Evolutionary conservation across 2,329 filamentous ascomycete genomes (phyloP).

Genomic region (Claviceps sp.): DNA sequence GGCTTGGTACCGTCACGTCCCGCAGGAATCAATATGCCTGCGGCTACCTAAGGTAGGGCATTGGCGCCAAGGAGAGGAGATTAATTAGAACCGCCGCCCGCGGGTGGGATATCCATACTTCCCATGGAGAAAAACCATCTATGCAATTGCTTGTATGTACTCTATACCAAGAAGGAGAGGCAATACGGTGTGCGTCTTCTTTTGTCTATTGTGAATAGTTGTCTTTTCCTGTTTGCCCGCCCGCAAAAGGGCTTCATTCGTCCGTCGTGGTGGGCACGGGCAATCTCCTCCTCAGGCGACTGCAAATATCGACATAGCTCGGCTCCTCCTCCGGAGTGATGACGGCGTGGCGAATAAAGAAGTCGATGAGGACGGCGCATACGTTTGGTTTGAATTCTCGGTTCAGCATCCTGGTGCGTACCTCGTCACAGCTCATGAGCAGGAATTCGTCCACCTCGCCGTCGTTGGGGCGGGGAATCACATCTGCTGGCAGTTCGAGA

Average conservation of each 20-base stretch:
- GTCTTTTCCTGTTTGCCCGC: no score
- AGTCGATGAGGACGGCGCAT: conserved; percentile 64
- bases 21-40: no score
- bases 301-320: conserved; percentile 55
- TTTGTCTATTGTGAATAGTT: no score
- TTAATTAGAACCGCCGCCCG: no score
- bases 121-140: no score
- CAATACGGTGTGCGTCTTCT: no score
- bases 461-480: conserved; percentile 55
- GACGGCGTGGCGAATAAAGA: conserved; percentile 64
- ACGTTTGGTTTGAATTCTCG: conserved; percentile 81
- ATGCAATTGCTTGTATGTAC: no score
- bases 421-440: conserved; percentile 46
- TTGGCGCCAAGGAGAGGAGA: no score
- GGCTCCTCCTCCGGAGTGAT: conserved; percentile 59
- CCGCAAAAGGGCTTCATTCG: not conserved
- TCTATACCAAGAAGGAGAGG: no score
- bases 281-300: conserved; percentile 28
- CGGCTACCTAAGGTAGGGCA: no score
- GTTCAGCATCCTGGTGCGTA: conserved; percentile 46
- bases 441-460: conserved; percentile 67
- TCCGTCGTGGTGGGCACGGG: conserved; percentile 24
- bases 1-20: no score
- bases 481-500: conserved; percentile 45
- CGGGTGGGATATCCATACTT: no score